Evolutionary conservation across 805 yeast genomes (phyloP).

Genomic region (Metschnikowia similis): DNA sequence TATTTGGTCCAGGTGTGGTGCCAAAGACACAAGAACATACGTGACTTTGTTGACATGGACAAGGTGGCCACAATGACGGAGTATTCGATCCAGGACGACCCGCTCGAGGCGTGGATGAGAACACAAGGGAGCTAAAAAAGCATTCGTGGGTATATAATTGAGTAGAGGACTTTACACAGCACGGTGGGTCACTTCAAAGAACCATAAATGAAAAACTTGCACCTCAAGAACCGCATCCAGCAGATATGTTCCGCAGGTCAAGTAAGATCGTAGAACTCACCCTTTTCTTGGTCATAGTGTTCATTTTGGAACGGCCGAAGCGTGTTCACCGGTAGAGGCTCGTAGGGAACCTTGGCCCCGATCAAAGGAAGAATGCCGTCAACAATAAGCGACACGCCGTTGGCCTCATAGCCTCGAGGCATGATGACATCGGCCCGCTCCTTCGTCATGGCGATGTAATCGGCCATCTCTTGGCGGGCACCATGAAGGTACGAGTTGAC

Average conservation of each 20-base stretch:
- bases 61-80: conserved; percentile 40
- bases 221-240: too few relatives aligned
- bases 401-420: conserved; percentile 62
- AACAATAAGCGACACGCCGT: conserved; percentile 55
- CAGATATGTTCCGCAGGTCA: not conserved
- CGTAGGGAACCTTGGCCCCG: conserved; percentile 14
- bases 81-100: conserved; percentile 54
- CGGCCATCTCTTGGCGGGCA: conserved; percentile 63
- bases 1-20: conserved; percentile 68
- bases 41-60: conserved; percentile 51
- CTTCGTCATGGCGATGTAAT: conserved; percentile 64
- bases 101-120: conserved; percentile 35
- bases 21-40: conserved; percentile 54
- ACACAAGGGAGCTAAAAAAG: conserved; percentile 1
- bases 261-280: conserved; percentile 41
- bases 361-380: conserved; percentile 54
- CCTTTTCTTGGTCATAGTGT: conserved; percentile 36
- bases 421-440: conserved; percentile 70
- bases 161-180: too few relatives aligned
- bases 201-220: too few relatives aligned
- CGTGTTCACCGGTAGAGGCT: conserved; percentile 15
- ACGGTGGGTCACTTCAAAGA: too few relatives aligned
- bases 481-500: conserved; percentile 47
- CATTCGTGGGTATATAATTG: not conserved
- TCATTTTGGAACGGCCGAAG: conserved; percentile 34